phyloP scores from a whole-genome alignment of 2,329 filamentous ascomycete species.

The Dactylonectria macrodidyma region DNA sequence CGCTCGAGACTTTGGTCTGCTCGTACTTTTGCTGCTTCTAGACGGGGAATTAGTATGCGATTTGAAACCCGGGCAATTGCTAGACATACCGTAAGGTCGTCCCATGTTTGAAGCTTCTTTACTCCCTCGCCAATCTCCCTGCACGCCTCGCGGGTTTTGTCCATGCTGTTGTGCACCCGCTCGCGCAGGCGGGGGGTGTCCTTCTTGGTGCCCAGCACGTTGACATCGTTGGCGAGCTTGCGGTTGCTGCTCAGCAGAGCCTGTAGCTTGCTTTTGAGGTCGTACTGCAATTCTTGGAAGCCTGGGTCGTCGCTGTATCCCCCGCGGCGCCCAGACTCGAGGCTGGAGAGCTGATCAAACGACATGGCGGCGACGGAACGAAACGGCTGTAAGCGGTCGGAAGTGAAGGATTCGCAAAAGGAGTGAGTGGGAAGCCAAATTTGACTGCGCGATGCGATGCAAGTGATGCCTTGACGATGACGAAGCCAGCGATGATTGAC shows the following conservation, averaged over 20 bases:
- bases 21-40: conserved; percentile 97
- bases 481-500: conserved; percentile 18
- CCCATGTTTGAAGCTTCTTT: conserved; percentile 92
- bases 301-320: conserved; percentile 94
- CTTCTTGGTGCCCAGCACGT: conserved; percentile 87
- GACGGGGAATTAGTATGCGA: conserved; percentile 33
- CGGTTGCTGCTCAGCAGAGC: conserved; percentile 90
- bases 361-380: conserved; percentile 75
- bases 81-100: conserved; percentile 80
- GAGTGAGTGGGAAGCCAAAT: conserved; percentile 14
- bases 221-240: conserved; percentile 86
- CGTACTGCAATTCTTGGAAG: conserved; percentile 86
- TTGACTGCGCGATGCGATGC: conserved; percentile 25
- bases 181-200: conserved; percentile 94
- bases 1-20: conserved; percentile 93
- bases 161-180: conserved; percentile 87
- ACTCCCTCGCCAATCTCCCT: conserved; percentile 94
- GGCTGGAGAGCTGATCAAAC: conserved; percentile 86
- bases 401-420: conserved; percentile 17
- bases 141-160: conserved; percentile 89
- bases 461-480: conserved; percentile 18
- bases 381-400: background rate
- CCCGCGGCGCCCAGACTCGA: conserved; percentile 84
- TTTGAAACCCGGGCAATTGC: conserved; percentile 5
- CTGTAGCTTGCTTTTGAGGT: conserved; percentile 91